Conservation (phyloP, 768 basidiomycete species). For the Thelephora ganbajun region DNA sequence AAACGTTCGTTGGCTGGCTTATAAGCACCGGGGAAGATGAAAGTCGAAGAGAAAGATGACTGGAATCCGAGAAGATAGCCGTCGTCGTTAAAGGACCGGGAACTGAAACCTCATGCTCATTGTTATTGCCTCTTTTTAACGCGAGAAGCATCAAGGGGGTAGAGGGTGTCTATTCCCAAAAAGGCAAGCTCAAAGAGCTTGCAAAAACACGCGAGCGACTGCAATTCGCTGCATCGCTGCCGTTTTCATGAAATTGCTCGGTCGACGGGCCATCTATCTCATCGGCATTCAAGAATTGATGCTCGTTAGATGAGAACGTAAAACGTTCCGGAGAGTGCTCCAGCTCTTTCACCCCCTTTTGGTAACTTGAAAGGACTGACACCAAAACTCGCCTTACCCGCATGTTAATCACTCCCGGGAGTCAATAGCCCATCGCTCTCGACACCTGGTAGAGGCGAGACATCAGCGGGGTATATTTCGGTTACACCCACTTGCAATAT, state of each 20-base stretch:
- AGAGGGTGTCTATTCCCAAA: neutral
- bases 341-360: too few relatives aligned
- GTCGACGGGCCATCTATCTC: neutral
- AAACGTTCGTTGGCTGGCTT: neutral
- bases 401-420: too few relatives aligned
- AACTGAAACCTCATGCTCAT: constrained; percentile 1
- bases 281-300: neutral
- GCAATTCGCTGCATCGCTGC: neutral
- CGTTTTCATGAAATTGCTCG: neutral
- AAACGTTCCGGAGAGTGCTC: neutral
- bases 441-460: too few relatives aligned
- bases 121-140: neutral
- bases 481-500: too few relatives aligned
- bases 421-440: too few relatives aligned
- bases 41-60: neutral
- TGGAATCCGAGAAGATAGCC: neutral
- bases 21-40: neutral
- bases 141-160: neutral
- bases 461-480: too few relatives aligned
- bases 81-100: neutral
- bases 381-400: neutral
- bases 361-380: neutral
- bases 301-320: neutral
- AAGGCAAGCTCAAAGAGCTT: neutral
- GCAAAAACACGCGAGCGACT: neutral